Percentiles rank a stretch among this genome's conserved stretches.
phyloP scores from a whole-genome alignment of 805 yeast species.

The Candida bentonensis region DNA sequence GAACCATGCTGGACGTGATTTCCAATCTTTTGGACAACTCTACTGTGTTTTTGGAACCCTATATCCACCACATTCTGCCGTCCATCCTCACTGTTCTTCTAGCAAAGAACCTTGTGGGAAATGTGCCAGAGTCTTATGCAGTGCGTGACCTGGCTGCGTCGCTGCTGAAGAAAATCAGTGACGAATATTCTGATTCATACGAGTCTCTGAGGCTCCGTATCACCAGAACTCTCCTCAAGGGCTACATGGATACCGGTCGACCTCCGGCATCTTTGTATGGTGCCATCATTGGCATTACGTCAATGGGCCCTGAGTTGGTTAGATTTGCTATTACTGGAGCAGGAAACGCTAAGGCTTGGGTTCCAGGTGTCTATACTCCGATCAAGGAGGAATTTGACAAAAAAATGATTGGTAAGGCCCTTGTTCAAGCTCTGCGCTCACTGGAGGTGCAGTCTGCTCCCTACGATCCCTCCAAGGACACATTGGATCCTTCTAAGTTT shows the following conservation, averaged over 20 bases:
- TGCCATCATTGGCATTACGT: slow-evolving; percentile 69
- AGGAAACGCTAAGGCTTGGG: slow-evolving; percentile 79
- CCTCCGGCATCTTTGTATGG: slow-evolving; percentile 90
- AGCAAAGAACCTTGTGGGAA: slow-evolving; percentile 75
- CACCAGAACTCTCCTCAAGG: slow-evolving; percentile 81
- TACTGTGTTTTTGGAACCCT: slow-evolving; percentile 83
- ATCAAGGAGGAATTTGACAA: neutral
- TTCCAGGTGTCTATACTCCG: slow-evolving; percentile 21
- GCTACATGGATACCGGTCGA: slow-evolving; percentile 70
- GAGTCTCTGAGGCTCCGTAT: slow-evolving; percentile 86
- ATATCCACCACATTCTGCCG: slow-evolving; percentile 95
- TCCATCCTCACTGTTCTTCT: slow-evolving; percentile 77
- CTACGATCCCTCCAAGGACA: neutral
- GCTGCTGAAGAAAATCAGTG: slow-evolving; percentile 62
- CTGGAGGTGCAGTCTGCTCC: neutral
- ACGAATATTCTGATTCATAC: slow-evolving; percentile 70
- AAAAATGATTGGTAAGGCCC: neutral
- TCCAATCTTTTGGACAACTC: slow-evolving; percentile 73
- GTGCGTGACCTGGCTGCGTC: slow-evolving; percentile 84
- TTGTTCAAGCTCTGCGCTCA: neutral
- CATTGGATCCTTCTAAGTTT: neutral
- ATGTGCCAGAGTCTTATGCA: slow-evolving; percentile 30
- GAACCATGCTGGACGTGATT: slow-evolving; percentile 80
- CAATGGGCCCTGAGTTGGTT: slow-evolving; percentile 77
- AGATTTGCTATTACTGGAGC: slow-evolving; percentile 49